Evolutionary conservation across 768 basidiomycete genomes (phyloP), one percentile per base, ranked within the genome.

Genomic region (Tylopilus subfusipes): DNA sequence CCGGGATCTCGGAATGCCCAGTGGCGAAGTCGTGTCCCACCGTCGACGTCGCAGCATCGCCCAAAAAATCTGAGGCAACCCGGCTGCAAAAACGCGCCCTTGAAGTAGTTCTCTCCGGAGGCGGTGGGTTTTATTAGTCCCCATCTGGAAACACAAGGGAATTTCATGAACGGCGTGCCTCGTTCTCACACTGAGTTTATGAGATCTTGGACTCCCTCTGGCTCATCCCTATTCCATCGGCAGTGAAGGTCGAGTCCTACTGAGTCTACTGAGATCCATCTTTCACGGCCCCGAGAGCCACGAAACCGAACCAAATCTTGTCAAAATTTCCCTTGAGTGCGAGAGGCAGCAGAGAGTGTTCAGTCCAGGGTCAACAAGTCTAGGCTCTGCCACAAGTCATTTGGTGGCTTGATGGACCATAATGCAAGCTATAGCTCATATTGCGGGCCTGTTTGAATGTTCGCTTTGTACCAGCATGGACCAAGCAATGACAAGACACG

Each of bases 401-500:
- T 67, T 68, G 30, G 63, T 59, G 66, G 66, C 66, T 65, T 65
- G 64, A 65, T 64, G 62, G 19, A 12, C 34, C 40, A 52, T 60
- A 47, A 48, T 63, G 31, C 45, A 31, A 40, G 39, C 39, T 22
- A 40, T 53, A 24, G 11, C 54, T 60, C 58, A 56, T 57, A 39
- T 29, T 49, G 44, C 50, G 40, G 39, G 31, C 40, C 42, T 34
- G 38, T 49, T 31, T 51, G 18, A 45, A 44, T n/a, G 44, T 31
- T 44, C 18, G 14, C 21, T 39, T 43, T 40, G 47, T 45, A 36
- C 8, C 13, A 42, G 22, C 58, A 21, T 29, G 25, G 21, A 22
- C 19, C 10, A 38, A 19, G n/a, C n/a, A 8, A 25, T 40, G 21
- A 45, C 40, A 40, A 42, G 22, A 34, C 40, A 36, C 14, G n/a